Conservation (phyloP, 225 moss, liverwort and hornwort species). For the Antitrichia curtipendula region DNA sequence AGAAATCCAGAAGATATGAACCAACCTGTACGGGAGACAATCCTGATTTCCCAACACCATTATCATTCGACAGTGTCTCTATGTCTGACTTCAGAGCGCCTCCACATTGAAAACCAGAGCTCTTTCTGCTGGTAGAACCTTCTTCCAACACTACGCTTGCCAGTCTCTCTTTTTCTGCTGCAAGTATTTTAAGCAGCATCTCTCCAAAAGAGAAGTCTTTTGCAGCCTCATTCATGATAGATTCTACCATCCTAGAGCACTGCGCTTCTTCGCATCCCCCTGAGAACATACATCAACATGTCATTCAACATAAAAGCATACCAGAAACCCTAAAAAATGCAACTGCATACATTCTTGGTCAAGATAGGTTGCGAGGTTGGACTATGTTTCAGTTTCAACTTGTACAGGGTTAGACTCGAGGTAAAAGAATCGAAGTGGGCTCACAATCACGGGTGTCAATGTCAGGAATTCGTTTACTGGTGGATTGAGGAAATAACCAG, state of each 20-base stretch:
- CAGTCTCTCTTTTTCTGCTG: slow-evolving; percentile 57
- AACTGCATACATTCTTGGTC: background rate
- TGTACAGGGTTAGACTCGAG: background rate
- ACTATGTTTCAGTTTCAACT: background rate
- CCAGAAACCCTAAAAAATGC: background rate
- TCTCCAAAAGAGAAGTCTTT: slow-evolving; percentile 50
- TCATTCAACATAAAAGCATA: background rate
- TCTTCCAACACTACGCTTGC: slow-evolving; percentile 35
- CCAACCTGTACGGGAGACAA: slow-evolving; percentile 16
- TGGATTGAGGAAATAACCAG: background rate
- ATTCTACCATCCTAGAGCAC: slow-evolving; percentile 29
- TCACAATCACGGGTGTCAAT: background rate
- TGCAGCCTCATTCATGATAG: slow-evolving; percentile 36
- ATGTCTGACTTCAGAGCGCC: background rate
- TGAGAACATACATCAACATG: slow-evolving; percentile 1
- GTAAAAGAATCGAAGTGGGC: background rate
- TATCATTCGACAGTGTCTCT: slow-evolving; percentile 1
- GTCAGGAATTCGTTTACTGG: background rate
- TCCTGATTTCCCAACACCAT: background rate
- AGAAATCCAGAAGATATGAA: background rate
- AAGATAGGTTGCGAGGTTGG: background rate
- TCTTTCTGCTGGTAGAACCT: slow-evolving; percentile 15
- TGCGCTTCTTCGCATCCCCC: slow-evolving; percentile 16
- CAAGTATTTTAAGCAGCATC: slow-evolving; percentile 55
- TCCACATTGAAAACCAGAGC: slow-evolving; percentile 10